A percentile compares a stretch with the other conserved stretches of the same genome.
Evolutionary conservation across 2,329 filamentous ascomycete species (phyloP).

Genomic region (Alternaria incomplexa): DNA sequence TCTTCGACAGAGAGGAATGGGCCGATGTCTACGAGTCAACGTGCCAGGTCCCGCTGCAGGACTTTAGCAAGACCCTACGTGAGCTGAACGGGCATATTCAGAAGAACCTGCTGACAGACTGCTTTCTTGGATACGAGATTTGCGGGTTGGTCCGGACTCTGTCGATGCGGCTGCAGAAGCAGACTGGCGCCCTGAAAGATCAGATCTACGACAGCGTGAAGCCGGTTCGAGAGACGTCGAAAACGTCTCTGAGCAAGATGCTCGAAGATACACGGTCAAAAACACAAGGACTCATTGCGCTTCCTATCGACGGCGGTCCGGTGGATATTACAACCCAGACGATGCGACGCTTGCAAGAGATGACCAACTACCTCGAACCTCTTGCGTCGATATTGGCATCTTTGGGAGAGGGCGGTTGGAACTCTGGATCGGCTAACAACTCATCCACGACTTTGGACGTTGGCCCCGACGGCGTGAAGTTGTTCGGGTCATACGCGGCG

Average conservation of each 20-base stretch:
- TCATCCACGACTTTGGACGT: slow-evolving; percentile 77
- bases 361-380: slow-evolving; percentile 85
- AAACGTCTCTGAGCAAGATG: slow-evolving; percentile 80
- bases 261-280: slow-evolving; percentile 81
- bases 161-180: slow-evolving; percentile 78
- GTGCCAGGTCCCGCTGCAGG: slow-evolving; percentile 76
- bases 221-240: slow-evolving; percentile 90
- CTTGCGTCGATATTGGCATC: slow-evolving; percentile 91
- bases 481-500: slow-evolving; percentile 87
- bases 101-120: slow-evolving; percentile 84
- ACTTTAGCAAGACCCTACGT: slow-evolving; percentile 83
- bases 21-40: slow-evolving; percentile 78
- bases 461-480: slow-evolving; percentile 82
- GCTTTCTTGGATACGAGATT: slow-evolving; percentile 93
- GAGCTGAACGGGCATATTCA: slow-evolving; percentile 93
- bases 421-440: slow-evolving; percentile 57
- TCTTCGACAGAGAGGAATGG: slow-evolving; percentile 89
- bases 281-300: slow-evolving; percentile 66
- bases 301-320: slow-evolving; percentile 80
- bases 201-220: slow-evolving; percentile 84
- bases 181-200: slow-evolving; percentile 84
- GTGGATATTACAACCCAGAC: slow-evolving; percentile 81
- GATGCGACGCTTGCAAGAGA: slow-evolving; percentile 83
- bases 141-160: slow-evolving; percentile 86
- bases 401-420: slow-evolving; percentile 91